Conservation (phyloP, 495 filamentous ascomycete genomes). For the Pseudomonodictys pantanalensis region DNA sequence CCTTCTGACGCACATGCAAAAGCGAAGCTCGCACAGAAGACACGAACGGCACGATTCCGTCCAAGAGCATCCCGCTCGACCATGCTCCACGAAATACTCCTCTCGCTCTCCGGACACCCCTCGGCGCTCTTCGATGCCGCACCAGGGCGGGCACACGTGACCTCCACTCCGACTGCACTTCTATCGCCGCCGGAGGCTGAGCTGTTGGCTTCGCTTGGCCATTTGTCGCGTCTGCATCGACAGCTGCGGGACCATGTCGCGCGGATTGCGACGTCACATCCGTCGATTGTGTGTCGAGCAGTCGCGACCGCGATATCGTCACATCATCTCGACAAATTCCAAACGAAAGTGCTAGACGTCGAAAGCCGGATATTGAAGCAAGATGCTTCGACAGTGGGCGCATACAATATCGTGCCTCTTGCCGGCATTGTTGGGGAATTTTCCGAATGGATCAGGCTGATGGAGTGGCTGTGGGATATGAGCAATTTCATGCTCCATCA, state of each 20-base stretch:
- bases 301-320: slow-evolving; percentile 77
- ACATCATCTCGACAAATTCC: slow-evolving; percentile 72
- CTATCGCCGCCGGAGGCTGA: slow-evolving; percentile 77
- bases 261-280: slow-evolving; percentile 64
- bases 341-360: slow-evolving; percentile 77
- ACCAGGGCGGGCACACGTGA: slow-evolving; percentile 26
- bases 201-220: slow-evolving; percentile 71
- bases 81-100: slow-evolving; percentile 97
- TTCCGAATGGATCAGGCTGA: slow-evolving; percentile 71
- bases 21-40: not conserved
- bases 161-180: slow-evolving; percentile 48
- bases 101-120: slow-evolving; percentile 89
- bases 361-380: slow-evolving; percentile 71
- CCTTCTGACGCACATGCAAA: slow-evolving; percentile 17
- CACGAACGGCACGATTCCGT: slow-evolving; percentile 1
- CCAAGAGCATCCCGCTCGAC: not conserved
- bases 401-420: slow-evolving; percentile 87
- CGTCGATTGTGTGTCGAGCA: slow-evolving; percentile 77
- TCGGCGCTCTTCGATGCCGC: slow-evolving; percentile 68
- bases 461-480: slow-evolving; percentile 85
- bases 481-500: slow-evolving; percentile 59
- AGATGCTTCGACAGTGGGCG: slow-evolving; percentile 74
- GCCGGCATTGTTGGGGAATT: slow-evolving; percentile 82
- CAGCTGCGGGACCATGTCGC: slow-evolving; percentile 61
- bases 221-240: slow-evolving; percentile 72